These are phyloP conservation scores for Vanilla planifolia DNA, from an alignment of 106 monocot genomes.

Conservation along the genomic window DNA sequence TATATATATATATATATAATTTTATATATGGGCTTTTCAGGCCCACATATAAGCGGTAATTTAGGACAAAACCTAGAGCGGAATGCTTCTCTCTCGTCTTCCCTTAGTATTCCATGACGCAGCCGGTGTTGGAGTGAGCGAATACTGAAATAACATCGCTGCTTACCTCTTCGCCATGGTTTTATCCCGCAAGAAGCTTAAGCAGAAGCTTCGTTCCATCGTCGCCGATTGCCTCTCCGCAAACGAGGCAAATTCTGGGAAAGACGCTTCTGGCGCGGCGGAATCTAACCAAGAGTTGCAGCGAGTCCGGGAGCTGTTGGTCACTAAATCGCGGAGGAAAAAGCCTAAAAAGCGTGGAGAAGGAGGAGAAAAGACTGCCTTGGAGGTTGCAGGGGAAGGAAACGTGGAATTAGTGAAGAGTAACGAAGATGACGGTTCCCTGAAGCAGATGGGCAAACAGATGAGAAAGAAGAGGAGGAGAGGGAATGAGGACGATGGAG, in stretches of 20 bases:
- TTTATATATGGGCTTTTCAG: background rate
- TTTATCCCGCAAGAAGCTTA: conserved; percentile 80
- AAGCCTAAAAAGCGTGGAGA: conserved; percentile 28
- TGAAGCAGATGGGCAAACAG: conserved; percentile 11
- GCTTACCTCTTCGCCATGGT: conserved; percentile 63
- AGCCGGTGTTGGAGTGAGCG: no score
- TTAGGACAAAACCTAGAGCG: background rate
- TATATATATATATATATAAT: background rate
- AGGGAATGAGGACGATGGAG: conserved; percentile 11
- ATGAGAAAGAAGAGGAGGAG: conserved; percentile 22
- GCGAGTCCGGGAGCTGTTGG: conserved; percentile 38
- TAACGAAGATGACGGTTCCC: background rate
- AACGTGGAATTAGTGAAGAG: background rate
- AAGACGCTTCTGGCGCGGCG: background rate
- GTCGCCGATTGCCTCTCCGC: conserved; percentile 29
- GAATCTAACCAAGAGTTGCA: conserved; percentile 21
- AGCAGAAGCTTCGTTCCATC: conserved; percentile 54
- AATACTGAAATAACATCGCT: no score
- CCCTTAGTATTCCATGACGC: no score
- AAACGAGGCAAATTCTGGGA: conserved; percentile 6
- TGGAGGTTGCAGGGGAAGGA: conserved; percentile 3
- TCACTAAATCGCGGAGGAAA: conserved; percentile 17
- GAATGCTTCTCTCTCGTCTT: background rate
- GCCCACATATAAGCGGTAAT: background rate
- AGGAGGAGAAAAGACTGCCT: conserved; percentile 9